phyloP scores from a whole-genome alignment of 495 filamentous ascomycete genomes.

The Talaromyces liani region DNA sequence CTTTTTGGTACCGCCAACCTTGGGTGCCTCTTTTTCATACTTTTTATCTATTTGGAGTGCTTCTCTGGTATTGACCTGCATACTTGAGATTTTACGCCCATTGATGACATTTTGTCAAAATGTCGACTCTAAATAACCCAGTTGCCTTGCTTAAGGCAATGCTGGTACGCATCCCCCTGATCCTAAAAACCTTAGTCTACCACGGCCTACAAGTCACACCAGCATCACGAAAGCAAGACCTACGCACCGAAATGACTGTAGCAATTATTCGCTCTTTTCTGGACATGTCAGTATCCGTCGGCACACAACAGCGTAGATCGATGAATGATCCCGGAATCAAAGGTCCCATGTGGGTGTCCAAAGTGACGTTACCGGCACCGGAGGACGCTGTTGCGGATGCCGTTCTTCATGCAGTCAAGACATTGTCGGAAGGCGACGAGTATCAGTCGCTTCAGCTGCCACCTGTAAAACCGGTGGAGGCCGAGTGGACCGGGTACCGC shows the following conservation, averaged over 20 bases:
- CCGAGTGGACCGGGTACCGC: slow-evolving; percentile 82
- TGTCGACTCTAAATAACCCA: slow-evolving; percentile 14
- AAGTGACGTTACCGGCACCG: slow-evolving; percentile 49
- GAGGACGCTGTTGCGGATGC: slow-evolving; percentile 50
- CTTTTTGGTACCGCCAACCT: background rate
- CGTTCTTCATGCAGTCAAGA: slow-evolving; percentile 55
- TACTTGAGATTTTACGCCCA: background rate
- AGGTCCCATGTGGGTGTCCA: slow-evolving; percentile 74
- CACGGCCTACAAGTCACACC: slow-evolving; percentile 61
- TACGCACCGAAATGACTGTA: slow-evolving; percentile 68
- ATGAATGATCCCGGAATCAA: slow-evolving; percentile 61
- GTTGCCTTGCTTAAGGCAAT: slow-evolving; percentile 37
- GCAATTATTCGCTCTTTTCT: slow-evolving; percentile 62
- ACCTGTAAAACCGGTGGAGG: slow-evolving; percentile 53
- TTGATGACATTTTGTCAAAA: background rate
- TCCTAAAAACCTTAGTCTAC: slow-evolving; percentile 57
- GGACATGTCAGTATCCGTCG: slow-evolving; percentile 37
- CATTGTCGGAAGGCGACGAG: slow-evolving; percentile 43
- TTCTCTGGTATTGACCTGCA: background rate
- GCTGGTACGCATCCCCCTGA: slow-evolving; percentile 55
- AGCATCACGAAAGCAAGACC: slow-evolving; percentile 65
- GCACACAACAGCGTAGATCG: slow-evolving; percentile 55
- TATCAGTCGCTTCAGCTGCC: slow-evolving; percentile 43
- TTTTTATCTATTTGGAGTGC: background rate
- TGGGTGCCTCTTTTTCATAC: background rate